Percentiles rank a stretch among this genome's conserved stretches.
Evolutionary conservation across 495 filamentous ascomycete species (phyloP).

Genomic region (Articulospora tetracladia): DNA sequence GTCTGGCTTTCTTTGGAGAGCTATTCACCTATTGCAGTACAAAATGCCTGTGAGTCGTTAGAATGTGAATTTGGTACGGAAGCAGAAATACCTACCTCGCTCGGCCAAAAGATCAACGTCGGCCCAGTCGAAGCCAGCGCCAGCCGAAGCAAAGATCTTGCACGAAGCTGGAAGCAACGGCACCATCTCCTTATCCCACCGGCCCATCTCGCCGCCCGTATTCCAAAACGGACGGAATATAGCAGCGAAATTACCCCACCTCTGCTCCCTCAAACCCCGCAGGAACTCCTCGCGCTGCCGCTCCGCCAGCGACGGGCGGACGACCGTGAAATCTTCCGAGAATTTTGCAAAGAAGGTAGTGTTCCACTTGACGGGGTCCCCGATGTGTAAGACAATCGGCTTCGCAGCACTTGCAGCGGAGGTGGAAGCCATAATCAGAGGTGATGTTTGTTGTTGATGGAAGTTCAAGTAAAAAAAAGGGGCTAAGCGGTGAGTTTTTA

Average conservation of each 20-base stretch:
- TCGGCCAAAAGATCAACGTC: conserved; percentile 65
- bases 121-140: conserved; percentile 76
- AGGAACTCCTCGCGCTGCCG: conserved; percentile 56
- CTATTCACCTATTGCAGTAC: conserved; percentile 24
- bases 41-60: conserved; percentile 13
- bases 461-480: background rate
- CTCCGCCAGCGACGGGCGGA: conserved; percentile 47
- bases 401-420: conserved; percentile 5
- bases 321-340: conserved; percentile 51
- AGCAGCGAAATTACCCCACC: conserved; percentile 69
- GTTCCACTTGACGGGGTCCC: conserved; percentile 66
- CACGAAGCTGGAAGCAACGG: conserved; percentile 58
- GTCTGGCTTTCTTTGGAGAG: background rate
- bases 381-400: conserved; percentile 58
- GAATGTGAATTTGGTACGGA: background rate
- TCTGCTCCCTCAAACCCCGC: conserved; percentile 53
- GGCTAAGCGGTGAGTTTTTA: background rate
- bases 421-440: background rate
- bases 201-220: conserved; percentile 73
- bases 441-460: background rate
- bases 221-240: conserved; percentile 79
- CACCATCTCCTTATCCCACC: conserved; percentile 71
- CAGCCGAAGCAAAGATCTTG: conserved; percentile 67
- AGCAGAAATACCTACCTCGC: conserved; percentile 45
- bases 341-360: conserved; percentile 53